These are phyloP conservation scores for Tolypocladium pustulatum DNA, from an alignment of 2,329 filamentous ascomycete species.

Conservation along the genomic window DNA sequence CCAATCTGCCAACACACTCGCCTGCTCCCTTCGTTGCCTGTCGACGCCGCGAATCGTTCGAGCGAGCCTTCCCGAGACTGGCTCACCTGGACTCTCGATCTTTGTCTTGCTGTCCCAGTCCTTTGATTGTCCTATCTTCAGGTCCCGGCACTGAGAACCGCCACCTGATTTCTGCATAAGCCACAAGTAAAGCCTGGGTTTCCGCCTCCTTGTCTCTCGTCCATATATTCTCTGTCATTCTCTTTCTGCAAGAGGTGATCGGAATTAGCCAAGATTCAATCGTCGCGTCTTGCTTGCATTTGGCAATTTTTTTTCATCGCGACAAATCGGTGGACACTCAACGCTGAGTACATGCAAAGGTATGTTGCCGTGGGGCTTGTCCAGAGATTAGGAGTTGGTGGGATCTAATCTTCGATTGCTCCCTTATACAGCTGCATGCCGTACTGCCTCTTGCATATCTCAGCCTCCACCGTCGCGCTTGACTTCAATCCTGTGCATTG, in stretches of 20 bases:
- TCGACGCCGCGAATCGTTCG: conserved; percentile 12
- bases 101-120: not conserved
- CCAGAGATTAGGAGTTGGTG: conserved; percentile 6
- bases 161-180: not conserved
- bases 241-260: not conserved
- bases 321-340: not conserved
- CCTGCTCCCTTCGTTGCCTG: conserved; percentile 16
- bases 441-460: conserved; percentile 22
- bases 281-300: not conserved
- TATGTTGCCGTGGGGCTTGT: conserved; percentile 11
- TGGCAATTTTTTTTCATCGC: not conserved
- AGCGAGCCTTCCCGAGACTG: conserved; percentile 25
- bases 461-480: conserved; percentile 31
- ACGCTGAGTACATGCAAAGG: conserved; percentile 9
- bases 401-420: conserved; percentile 4
- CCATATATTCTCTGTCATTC: not conserved
- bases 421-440: conserved; percentile 25
- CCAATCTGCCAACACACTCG: conserved; percentile 16
- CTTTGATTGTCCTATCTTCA: conserved; percentile 8
- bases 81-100: conserved; percentile 7
- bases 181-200: not conserved
- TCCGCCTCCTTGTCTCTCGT: not conserved
- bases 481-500: conserved; percentile 30
- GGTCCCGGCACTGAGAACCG: not conserved
- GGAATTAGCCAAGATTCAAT: not conserved